Percentiles rank a stretch among this genome's conserved stretches.
Evolutionary conservation across 108 stramenopile genomes (phyloP).

Genomic region (Nitzschia sp.): DNA sequence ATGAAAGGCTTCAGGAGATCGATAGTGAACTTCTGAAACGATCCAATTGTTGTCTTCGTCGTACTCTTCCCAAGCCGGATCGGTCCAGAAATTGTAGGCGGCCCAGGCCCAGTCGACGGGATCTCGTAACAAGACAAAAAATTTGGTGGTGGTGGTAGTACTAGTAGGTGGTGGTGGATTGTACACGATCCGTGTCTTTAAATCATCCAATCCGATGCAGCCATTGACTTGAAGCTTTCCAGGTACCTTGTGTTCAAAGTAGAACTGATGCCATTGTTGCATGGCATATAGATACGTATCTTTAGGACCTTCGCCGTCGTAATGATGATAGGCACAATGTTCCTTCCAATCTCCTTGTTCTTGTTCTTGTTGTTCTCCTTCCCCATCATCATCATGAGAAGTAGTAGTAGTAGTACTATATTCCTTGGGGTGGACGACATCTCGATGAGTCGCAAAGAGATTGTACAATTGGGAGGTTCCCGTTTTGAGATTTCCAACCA

Average conservation of each 20-base stretch:
- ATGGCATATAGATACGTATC: conserved; percentile 6
- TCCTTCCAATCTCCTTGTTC: not conserved
- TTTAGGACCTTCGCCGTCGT: not conserved
- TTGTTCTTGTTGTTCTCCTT: not conserved
- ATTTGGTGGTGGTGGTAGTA: not conserved
- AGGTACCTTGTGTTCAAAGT: conserved; percentile 6
- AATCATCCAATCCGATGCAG: conserved; percentile 1
- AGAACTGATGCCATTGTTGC: conserved; percentile 2
- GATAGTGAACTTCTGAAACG: conserved; percentile 9
- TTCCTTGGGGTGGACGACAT: conserved; percentile 15
- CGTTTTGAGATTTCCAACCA: conserved; percentile 18
- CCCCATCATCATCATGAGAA: too few relatives aligned
- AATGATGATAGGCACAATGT: not conserved
- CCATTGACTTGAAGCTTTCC: conserved; percentile 22
- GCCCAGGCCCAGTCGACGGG: conserved; percentile 30
- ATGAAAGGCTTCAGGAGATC: conserved; percentile 33
- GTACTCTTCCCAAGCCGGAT: conserved; percentile 8
- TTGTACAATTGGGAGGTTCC: conserved; percentile 29
- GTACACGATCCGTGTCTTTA: conserved; percentile 1
- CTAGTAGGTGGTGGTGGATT: too few relatives aligned
- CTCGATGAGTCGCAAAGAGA: conserved; percentile 6
- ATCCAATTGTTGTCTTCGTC: not conserved
- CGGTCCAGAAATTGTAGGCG: conserved; percentile 26
- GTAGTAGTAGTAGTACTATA: too few relatives aligned
- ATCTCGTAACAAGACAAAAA: conserved; percentile 25